A percentile compares a stretch with the other conserved stretches of the same genome.
phyloP scores from a whole-genome alignment of 2,329 filamentous ascomycete species.

The Colletotrichum sp. region DNA sequence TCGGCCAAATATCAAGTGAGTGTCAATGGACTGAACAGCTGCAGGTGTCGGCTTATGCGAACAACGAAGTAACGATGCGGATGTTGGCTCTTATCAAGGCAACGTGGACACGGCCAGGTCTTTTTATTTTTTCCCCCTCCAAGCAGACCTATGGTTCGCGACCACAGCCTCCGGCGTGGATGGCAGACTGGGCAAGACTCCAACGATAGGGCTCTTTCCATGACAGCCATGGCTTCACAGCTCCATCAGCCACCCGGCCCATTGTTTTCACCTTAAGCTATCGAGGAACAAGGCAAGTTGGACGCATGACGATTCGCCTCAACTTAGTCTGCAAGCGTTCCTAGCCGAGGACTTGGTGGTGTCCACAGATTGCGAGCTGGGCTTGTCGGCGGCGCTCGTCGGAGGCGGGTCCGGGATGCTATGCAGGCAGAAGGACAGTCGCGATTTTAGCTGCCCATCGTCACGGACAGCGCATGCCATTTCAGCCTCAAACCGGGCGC shows the following conservation, averaged over 20 bases:
- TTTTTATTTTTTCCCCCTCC: not conserved
- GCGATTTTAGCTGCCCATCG: not conserved
- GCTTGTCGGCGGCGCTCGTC: not conserved
- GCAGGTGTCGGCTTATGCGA: not conserved
- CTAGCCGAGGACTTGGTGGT: not conserved
- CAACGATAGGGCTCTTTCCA: not conserved
- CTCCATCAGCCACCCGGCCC: not conserved
- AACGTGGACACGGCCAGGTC: not conserved
- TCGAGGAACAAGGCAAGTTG: not conserved
- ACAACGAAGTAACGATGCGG: not conserved
- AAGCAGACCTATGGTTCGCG: not conserved
- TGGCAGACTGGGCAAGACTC: not conserved
- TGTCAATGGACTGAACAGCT: not conserved
- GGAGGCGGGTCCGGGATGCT: slow-evolving; percentile 3
- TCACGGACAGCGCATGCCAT: not conserved
- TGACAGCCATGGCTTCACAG: not conserved
- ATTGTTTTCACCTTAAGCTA: not conserved
- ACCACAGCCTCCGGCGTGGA: not conserved
- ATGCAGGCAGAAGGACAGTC: not conserved
- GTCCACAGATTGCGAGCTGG: not conserved
- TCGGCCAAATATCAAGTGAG: not conserved
- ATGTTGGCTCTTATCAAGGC: no score
- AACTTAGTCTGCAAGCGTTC: slow-evolving; percentile 6
- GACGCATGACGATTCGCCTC: slow-evolving; percentile 10
- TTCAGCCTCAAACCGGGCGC: not conserved